phyloP scores from a whole-genome alignment of 768 basidiomycete genomes.

The Podaxis mareebaensis region DNA sequence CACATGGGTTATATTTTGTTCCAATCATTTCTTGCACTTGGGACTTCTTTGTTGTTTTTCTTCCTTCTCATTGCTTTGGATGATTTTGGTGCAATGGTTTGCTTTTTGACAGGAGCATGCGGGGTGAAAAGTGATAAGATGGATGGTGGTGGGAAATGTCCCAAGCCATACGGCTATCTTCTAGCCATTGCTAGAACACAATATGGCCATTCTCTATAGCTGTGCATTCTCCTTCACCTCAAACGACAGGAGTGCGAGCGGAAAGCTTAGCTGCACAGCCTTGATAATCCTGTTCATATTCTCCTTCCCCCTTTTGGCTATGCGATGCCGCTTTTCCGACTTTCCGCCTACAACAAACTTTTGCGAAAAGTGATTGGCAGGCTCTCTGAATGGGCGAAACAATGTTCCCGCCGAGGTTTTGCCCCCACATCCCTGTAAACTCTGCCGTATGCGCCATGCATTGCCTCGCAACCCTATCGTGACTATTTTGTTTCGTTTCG shows the following conservation, averaged over 20 bases:
- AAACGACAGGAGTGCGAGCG: not conserved
- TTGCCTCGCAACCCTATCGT: not conserved
- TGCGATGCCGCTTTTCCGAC: not conserved
- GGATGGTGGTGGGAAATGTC: not conserved
- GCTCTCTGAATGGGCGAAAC: not conserved
- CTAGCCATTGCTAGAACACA: not conserved
- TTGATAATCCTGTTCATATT: not conserved
- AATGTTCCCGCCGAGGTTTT: not conserved
- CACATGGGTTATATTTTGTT: not conserved
- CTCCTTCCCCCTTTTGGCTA: not conserved
- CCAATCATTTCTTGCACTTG: not conserved
- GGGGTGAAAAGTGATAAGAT: conserved; percentile 1
- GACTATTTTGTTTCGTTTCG: not conserved
- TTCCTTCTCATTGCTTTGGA: not conserved
- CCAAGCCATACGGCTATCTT: not conserved
- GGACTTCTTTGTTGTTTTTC: not conserved
- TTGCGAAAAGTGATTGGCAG: not conserved
- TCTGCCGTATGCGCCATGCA: not conserved
- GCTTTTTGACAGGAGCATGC: not conserved
- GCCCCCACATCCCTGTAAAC: too few species aligned
- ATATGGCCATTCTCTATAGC: not conserved
- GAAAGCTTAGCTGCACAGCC: not conserved
- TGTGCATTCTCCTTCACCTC: not conserved
- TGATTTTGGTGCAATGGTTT: not conserved
- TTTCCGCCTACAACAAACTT: not conserved